Evolutionary conservation across 2,329 filamentous ascomycete species (phyloP).

Genomic region (Malbranchea cinnamomea): DNA sequence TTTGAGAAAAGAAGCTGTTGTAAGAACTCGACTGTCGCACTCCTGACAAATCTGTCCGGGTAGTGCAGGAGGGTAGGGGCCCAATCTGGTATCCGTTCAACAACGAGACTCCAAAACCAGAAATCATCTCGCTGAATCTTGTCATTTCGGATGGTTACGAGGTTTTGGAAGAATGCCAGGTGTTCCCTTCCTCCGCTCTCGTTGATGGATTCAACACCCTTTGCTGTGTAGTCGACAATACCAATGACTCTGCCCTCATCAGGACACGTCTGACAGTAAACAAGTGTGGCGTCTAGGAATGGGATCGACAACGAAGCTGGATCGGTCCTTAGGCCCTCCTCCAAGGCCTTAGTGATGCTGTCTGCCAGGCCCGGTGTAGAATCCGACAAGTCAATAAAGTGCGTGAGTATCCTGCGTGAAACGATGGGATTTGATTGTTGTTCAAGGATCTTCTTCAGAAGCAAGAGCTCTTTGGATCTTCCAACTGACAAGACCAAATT

Average conservation of each 20-base stretch:
- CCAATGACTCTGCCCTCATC: slow-evolving; percentile 22
- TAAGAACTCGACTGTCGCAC: slow-evolving; percentile 30
- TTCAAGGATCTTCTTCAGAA: slow-evolving; percentile 48
- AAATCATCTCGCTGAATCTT: slow-evolving; percentile 19
- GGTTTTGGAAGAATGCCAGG: slow-evolving; percentile 37
- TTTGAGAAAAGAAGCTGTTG: slow-evolving; percentile 28
- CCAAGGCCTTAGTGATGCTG: slow-evolving; percentile 39
- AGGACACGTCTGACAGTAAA: slow-evolving; percentile 35
- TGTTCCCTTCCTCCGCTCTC: slow-evolving; percentile 34
- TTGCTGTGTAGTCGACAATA: slow-evolving; percentile 28
- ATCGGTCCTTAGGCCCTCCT: slow-evolving; percentile 39
- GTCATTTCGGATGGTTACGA: slow-evolving; percentile 25
- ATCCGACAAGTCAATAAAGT: slow-evolving; percentile 39
- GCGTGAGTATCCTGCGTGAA: slow-evolving; percentile 42
- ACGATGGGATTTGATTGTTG: slow-evolving; percentile 42
- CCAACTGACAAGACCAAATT: slow-evolving; percentile 21
- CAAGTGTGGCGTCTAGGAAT: slow-evolving; percentile 42
- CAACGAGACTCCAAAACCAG: slow-evolving; percentile 21
- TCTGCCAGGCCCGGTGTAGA: slow-evolving; percentile 32
- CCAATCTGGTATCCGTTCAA: slow-evolving; percentile 34
- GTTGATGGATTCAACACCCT: slow-evolving; percentile 34
- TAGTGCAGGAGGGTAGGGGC: slow-evolving; percentile 39
- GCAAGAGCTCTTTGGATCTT: slow-evolving; percentile 18
- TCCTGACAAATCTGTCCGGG: slow-evolving; percentile 31
- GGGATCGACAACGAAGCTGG: slow-evolving; percentile 34